Conservation (phyloP, 2,329 filamentous ascomycete genomes). For the Emericellopsis cladophorae region DNA sequence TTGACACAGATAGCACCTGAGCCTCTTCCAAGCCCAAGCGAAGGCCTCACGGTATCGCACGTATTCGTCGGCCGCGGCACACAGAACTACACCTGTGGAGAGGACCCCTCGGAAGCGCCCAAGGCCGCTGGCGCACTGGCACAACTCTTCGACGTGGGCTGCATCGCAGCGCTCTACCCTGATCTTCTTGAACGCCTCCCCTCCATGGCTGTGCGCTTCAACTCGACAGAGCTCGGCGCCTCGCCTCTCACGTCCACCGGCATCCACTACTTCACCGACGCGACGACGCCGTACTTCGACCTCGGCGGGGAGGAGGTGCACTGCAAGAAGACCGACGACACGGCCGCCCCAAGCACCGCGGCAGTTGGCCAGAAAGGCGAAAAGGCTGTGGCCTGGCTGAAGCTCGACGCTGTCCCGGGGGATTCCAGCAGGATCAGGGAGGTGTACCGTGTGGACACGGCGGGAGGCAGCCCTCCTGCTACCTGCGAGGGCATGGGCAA, state of each 20-base stretch:
- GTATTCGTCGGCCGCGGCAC: conserved; percentile 80
- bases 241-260: conserved; percentile 55
- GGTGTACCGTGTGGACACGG: conserved; percentile 76
- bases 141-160: conserved; percentile 78
- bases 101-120: conserved; percentile 48
- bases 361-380: conserved; percentile 48
- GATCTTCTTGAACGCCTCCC: conserved; percentile 54
- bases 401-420: conserved; percentile 40
- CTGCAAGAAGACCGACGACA: conserved; percentile 42
- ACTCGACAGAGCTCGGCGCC: conserved; percentile 40
- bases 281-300: conserved; percentile 67
- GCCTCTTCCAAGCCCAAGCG: conserved; percentile 45
- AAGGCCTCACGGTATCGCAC: conserved; percentile 55
- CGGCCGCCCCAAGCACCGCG: conserved; percentile 49
- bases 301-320: conserved; percentile 54
- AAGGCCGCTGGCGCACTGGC: conserved; percentile 62
- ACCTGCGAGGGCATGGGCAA: conserved; percentile 55
- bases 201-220: conserved; percentile 54
- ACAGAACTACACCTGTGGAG: conserved; percentile 84
- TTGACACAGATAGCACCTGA: conserved; percentile 32
- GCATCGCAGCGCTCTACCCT: conserved; percentile 58
- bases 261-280: conserved; percentile 67
- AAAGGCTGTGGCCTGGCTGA: conserved; percentile 69
- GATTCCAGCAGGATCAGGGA: conserved; percentile 55
- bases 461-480: conserved; percentile 62